Conservation (phyloP, 73 alveolate genomes). For the Effrenium voratum region DNA sequence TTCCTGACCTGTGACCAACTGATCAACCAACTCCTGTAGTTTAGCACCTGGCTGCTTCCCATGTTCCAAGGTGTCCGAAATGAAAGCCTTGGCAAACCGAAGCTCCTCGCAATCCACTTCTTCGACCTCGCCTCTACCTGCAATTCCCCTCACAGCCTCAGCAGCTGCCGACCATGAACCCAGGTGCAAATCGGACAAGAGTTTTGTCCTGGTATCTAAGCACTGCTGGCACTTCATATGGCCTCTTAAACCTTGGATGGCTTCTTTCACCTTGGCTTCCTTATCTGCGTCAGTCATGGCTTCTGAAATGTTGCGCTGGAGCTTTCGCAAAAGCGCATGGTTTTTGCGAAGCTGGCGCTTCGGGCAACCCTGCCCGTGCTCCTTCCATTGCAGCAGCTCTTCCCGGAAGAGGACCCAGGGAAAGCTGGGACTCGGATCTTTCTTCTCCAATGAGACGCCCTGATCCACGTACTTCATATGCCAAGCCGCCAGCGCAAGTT, state of each 20-base stretch:
- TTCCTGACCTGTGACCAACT: background rate
- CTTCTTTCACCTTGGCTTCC: background rate
- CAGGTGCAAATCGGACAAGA: background rate
- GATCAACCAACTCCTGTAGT: constrained; percentile 12
- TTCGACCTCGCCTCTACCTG: background rate
- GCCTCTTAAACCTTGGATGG: background rate
- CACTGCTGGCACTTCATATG: constrained; percentile 45
- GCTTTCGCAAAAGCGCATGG: background rate
- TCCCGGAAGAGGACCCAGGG: constrained; percentile 19
- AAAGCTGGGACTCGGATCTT: constrained; percentile 47
- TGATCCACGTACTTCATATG: constrained; percentile 48
- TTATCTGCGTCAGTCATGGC: background rate
- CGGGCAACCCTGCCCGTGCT: constrained; percentile 20
- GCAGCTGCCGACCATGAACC: background rate
- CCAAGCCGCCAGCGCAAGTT: constrained; percentile 44
- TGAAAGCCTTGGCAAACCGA: background rate
- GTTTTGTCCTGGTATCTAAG: background rate
- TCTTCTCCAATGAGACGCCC: background rate
- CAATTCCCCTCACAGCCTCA: background rate
- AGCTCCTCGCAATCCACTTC: background rate
- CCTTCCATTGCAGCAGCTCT: constrained; percentile 3
- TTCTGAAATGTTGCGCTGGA: constrained; percentile 4
- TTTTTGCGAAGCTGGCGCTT: background rate
- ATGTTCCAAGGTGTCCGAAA: background rate
- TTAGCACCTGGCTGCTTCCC: constrained; percentile 22